A percentile compares a stretch with the other conserved stretches of the same genome.
Evolutionary conservation across 805 yeast species (phyloP).

Genomic region (Phaffomyces opuntiae): DNA sequence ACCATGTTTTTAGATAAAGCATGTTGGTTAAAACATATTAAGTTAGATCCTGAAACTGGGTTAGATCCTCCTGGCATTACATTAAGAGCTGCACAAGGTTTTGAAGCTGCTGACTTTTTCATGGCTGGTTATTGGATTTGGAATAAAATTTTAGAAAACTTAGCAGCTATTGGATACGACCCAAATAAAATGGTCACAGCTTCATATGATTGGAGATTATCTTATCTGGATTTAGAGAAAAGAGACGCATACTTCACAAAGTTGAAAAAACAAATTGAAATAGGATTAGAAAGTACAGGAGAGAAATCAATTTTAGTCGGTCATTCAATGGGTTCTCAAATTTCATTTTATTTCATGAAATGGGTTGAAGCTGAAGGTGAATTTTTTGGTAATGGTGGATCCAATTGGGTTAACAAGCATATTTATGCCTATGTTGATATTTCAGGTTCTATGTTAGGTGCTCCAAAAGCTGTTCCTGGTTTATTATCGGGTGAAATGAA

Average conservation of each 20-base stretch:
- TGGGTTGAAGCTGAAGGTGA: slow-evolving; percentile 93
- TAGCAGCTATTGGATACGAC: slow-evolving; percentile 91
- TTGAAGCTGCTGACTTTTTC: slow-evolving; percentile 94
- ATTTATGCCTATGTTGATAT: slow-evolving; percentile 79
- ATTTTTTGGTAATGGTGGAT: slow-evolving; percentile 86
- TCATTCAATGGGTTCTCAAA: slow-evolving; percentile 96
- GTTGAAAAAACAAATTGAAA: slow-evolving; percentile 68
- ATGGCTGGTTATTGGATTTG: slow-evolving; percentile 98
- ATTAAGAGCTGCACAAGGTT: slow-evolving; percentile 89
- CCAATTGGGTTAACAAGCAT: slow-evolving; percentile 78
- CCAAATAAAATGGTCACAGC: slow-evolving; percentile 89
- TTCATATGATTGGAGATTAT: slow-evolving; percentile 93
- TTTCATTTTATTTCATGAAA: slow-evolving; percentile 80
- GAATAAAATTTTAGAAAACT: slow-evolving; percentile 90
- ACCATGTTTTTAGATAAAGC: slow-evolving; percentile 87
- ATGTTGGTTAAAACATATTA: slow-evolving; percentile 91
- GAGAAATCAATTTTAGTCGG: slow-evolving; percentile 72
- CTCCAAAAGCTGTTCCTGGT: slow-evolving; percentile 92
- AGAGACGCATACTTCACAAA: slow-evolving; percentile 83
- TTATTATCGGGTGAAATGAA: slow-evolving; percentile 96
- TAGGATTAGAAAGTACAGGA: slow-evolving; percentile 42
- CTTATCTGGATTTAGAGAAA: slow-evolving; percentile 79
- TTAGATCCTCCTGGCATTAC: slow-evolving; percentile 81
- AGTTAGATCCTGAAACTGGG: slow-evolving; percentile 87
- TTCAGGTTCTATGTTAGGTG: slow-evolving; percentile 85